Evolutionary conservation across 1,284 basidiomycete genomes (phyloP), one percentile per base, ranked within the genome.

Genomic region (Rhodofomes roseus): DNA sequence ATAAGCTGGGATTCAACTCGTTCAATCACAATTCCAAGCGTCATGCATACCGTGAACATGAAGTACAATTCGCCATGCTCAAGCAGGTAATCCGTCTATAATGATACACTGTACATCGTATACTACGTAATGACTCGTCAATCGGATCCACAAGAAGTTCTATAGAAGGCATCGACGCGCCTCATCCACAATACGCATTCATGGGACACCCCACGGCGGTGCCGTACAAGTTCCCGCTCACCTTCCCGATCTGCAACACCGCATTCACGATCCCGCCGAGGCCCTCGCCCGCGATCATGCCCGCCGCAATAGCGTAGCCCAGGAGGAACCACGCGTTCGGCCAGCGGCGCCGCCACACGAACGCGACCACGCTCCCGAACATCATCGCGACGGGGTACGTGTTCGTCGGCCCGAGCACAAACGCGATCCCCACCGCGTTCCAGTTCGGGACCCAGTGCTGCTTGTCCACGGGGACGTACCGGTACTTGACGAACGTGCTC

Each of bases 251-350:
- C 61, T 68, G 61, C 31, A 68, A 29, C 29, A 64, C 61, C 4
- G 66, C 66, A 31, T 68, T 66, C 4, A 63, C 63, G 46, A 68
- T 68, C 4, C 66, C 66, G 1, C 65, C 66, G 11, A 66, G 55
- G 4, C 66, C 66, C 50, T 68, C 66, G 2, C 66, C 66, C 12
- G 65, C 66, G 25, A 68, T 68, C 66, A 68, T 68, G 9, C 66
- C 66, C 22, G 66, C 66, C 12, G 66, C 66, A 23, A 65, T 55
- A 12, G 66, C 65, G 34, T 66, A 68, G 46, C 66, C 62, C 50
- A 65, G 63, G 60, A 66, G 61, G 11, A 56, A 41, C 46, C 57
- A 63, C 27, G 56, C 23, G 34, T 43, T 11, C 64, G 58, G 59
- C 61, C 63, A 66, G 53, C 62, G 56, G 43, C 58, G 62, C 34